Evolutionary conservation across 768 basidiomycete genomes (phyloP).

Genomic region (Rubroboletus pulcherrimus): DNA sequence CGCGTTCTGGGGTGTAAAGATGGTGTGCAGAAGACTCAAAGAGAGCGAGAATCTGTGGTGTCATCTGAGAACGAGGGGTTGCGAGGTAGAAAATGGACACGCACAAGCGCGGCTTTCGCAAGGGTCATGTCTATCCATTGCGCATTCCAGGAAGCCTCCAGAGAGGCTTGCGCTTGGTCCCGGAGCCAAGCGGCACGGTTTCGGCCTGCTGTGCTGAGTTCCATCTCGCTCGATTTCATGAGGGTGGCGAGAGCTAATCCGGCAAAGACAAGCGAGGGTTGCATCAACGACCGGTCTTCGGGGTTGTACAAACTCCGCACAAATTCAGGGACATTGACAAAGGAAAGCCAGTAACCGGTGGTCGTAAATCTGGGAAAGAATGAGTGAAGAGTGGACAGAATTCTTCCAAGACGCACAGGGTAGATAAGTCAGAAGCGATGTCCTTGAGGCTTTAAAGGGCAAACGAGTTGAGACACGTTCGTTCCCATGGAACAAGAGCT

Average conservation of each 20-base stretch:
- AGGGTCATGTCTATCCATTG: constrained; percentile 59
- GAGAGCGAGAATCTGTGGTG: constrained; percentile 62
- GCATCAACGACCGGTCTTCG: constrained; percentile 52
- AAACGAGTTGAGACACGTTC: constrained; percentile 1
- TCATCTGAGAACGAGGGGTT: constrained; percentile 10
- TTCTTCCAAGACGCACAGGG: constrained; percentile 40
- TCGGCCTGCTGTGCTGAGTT: constrained; percentile 51
- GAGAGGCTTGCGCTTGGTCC: constrained; percentile 50
- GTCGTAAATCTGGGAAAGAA: constrained; percentile 51
- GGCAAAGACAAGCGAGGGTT: constrained; percentile 68
- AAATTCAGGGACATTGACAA: constrained; percentile 58
- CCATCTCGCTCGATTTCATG: constrained; percentile 68
- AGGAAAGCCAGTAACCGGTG: constrained; percentile 64
- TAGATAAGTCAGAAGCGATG: constrained; percentile 47
- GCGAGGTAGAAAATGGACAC: constrained; percentile 14
- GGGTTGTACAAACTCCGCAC: constrained; percentile 49
- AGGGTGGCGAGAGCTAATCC: constrained; percentile 67
- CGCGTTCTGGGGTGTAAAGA: constrained; percentile 52
- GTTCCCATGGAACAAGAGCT: not conserved
- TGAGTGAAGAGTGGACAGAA: constrained; percentile 3
- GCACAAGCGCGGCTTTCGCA: constrained; percentile 70
- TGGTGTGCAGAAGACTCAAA: constrained; percentile 78
- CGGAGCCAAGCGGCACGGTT: constrained; percentile 55
- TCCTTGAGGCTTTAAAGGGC: constrained; percentile 41
- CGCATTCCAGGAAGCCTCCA: constrained; percentile 48